Conservation (phyloP, 768 basidiomycete genomes). For the Leccinum incarnatum region DNA sequence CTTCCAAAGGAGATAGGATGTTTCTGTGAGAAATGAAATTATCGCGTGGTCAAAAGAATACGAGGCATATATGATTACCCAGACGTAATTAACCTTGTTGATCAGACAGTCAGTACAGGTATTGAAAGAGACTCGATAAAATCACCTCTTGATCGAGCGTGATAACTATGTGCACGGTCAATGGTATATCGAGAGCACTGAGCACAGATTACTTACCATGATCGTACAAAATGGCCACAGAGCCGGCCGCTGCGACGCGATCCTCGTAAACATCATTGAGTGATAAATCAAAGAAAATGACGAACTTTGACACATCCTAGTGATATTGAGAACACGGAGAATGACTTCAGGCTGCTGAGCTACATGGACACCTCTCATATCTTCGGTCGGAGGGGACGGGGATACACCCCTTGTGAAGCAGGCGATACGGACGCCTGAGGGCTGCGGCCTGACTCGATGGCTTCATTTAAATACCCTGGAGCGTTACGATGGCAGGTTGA, state of each 20-base stretch:
- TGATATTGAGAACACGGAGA: background rate
- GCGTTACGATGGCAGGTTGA: no score
- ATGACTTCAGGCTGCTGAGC: background rate
- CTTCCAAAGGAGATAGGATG: constrained; percentile 12
- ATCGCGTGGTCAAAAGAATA: background rate
- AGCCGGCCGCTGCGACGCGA: background rate
- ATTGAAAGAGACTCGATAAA: background rate
- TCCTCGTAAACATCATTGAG: background rate
- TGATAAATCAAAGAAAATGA: no score
- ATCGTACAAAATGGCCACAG: background rate
- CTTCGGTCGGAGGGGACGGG: background rate
- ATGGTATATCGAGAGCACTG: background rate
- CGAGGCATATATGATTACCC: background rate
- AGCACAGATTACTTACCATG: background rate
- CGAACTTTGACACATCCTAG: background rate
- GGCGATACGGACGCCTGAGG: no score
- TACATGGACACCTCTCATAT: background rate
- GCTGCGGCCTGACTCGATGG: no score
- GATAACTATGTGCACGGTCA: constrained; percentile 7
- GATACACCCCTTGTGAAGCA: no score
- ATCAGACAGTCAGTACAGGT: background rate
- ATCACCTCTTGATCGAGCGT: background rate
- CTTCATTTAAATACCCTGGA: no score
- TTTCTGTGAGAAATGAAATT: constrained; percentile 4
- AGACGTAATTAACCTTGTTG: background rate